Evolutionary conservation across 2,329 filamentous ascomycete genomes (phyloP).

Genomic region (Arachnomyces sp.): DNA sequence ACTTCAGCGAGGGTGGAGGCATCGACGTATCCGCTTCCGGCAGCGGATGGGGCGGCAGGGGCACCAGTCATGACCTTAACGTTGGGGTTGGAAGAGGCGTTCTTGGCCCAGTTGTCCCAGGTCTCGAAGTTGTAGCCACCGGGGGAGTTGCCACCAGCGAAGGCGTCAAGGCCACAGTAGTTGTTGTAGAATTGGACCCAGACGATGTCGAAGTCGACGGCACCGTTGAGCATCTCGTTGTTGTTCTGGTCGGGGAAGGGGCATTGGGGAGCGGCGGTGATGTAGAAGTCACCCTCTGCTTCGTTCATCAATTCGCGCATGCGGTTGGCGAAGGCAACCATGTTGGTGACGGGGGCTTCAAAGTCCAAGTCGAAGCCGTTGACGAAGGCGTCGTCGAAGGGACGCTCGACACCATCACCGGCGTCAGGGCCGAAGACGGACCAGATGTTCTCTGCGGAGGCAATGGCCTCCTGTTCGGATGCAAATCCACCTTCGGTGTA

Average conservation of each 20-base stretch:
- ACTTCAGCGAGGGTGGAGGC: constrained; percentile 41
- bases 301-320: constrained; percentile 49
- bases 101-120: constrained; percentile 60
- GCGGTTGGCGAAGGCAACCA: constrained; percentile 51
- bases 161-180: constrained; percentile 53
- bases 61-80: constrained; percentile 57
- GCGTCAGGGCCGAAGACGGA: constrained; percentile 57
- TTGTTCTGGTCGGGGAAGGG: constrained; percentile 55
- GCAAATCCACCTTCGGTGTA: constrained; percentile 61
- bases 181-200: constrained; percentile 64
- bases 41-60: constrained; percentile 46
- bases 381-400: constrained; percentile 57
- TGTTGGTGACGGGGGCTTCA: constrained; percentile 52
- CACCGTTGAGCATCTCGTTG: constrained; percentile 47
- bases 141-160: constrained; percentile 38
- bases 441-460: constrained; percentile 58
- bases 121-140: constrained; percentile 53
- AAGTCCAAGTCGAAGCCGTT: constrained; percentile 75
- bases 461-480: constrained; percentile 42
- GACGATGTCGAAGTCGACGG: constrained; percentile 51
- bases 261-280: constrained; percentile 62
- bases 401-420: constrained; percentile 45
- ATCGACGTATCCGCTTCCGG: constrained; percentile 49
- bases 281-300: constrained; percentile 41
- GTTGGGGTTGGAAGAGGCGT: constrained; percentile 47